Conservation (phyloP, 805 yeast genomes). For the Teunomyces aglyptinius region DNA sequence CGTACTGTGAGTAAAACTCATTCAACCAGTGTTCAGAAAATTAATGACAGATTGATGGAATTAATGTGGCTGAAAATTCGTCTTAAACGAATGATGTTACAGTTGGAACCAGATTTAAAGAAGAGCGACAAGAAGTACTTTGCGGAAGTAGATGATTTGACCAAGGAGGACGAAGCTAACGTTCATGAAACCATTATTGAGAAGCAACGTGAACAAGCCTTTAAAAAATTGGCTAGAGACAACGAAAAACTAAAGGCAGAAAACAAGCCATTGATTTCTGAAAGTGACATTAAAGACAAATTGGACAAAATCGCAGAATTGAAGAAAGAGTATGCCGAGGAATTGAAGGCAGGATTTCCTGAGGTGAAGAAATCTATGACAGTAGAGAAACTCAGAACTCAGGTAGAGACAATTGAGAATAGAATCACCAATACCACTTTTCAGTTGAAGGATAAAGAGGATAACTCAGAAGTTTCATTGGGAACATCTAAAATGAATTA, state of each 20-base stretch:
- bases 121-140: slow-evolving; percentile 58
- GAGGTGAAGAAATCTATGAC: slow-evolving; percentile 50
- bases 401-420: slow-evolving; percentile 68
- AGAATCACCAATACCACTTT: slow-evolving; percentile 66
- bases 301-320: slow-evolving; percentile 54
- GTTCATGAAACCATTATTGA: slow-evolving; percentile 61
- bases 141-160: slow-evolving; percentile 63
- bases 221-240: slow-evolving; percentile 69
- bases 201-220: slow-evolving; percentile 62
- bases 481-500: slow-evolving; percentile 93
- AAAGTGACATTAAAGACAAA: slow-evolving; percentile 58
- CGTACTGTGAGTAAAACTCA: slow-evolving; percentile 86
- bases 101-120: slow-evolving; percentile 54
- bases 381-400: slow-evolving; percentile 69
- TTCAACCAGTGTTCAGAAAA: slow-evolving; percentile 75
- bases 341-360: slow-evolving; percentile 57
- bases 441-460: slow-evolving; percentile 88
- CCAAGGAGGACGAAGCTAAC: slow-evolving; percentile 58
- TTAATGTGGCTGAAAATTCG: slow-evolving; percentile 82
- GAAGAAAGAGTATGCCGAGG: slow-evolving; percentile 51
- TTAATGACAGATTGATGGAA: slow-evolving; percentile 73
- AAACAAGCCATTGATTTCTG: slow-evolving; percentile 50
- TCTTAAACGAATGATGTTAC: slow-evolving; percentile 65
- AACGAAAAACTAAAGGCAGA: slow-evolving; percentile 69
- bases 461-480: slow-evolving; percentile 87